Percentiles rank a stretch among this genome's conserved stretches.
These are phyloP conservation scores for Plasmodium knowlesi DNA, from an alignment of 169 alveolate genomes.

Conservation along the genomic window DNA sequence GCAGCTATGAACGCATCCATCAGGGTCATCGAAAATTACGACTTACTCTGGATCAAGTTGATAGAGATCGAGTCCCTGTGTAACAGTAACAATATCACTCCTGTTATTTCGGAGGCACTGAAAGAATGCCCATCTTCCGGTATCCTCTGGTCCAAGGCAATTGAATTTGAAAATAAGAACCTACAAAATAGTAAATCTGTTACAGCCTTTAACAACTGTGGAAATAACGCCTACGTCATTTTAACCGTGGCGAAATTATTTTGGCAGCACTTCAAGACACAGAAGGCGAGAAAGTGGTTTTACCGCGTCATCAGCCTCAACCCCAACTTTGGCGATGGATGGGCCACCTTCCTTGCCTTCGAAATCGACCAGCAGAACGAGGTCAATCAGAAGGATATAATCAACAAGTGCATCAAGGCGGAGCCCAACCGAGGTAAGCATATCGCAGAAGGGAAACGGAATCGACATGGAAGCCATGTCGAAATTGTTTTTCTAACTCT, in stretches of 20 bases:
- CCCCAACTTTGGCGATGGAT: conserved; percentile 94
- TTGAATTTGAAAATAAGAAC: conserved; percentile 87
- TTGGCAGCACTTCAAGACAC: conserved; percentile 93
- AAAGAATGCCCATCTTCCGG: conserved; percentile 97
- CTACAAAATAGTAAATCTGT: conserved; percentile 89
- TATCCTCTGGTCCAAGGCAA: conserved; percentile 94
- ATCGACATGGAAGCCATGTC: neutral
- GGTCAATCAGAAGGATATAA: conserved; percentile 82
- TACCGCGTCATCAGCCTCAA: conserved; percentile 92
- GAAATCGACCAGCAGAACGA: conserved; percentile 91
- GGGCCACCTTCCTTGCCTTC: conserved; percentile 95
- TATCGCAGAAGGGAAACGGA: neutral
- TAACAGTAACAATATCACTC: conserved; percentile 90
- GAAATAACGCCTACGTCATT: conserved; percentile 93
- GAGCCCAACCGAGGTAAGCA: conserved; percentile 86
- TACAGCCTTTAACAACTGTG: conserved; percentile 95
- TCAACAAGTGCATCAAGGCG: conserved; percentile 86
- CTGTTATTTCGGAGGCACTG: conserved; percentile 92
- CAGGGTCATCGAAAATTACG: conserved; percentile 80
- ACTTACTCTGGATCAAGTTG: conserved; percentile 93
- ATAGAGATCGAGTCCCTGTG: conserved; percentile 95
- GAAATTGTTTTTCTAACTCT: neutral
- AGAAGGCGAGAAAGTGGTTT: conserved; percentile 96
- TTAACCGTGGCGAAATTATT: conserved; percentile 93
- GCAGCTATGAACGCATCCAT: conserved; percentile 63